These are phyloP conservation scores for Meyerozyma athensensis DNA, from an alignment of 1,139 yeast species.

Conservation along the genomic window DNA sequence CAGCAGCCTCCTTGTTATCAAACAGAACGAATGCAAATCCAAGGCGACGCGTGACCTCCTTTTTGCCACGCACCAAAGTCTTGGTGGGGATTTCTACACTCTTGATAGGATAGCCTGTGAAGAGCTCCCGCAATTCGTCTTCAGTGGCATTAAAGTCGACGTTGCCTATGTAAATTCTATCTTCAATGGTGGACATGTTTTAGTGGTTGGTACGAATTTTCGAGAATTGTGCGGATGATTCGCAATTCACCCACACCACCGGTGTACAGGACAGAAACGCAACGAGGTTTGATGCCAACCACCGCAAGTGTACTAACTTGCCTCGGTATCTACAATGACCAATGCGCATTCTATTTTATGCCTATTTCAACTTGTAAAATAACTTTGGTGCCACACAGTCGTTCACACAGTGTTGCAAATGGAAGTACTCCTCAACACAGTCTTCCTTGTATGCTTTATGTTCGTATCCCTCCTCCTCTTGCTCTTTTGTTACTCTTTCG, in stretches of 20 bases:
- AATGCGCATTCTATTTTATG: conserved; percentile 5
- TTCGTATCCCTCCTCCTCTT: conserved; percentile 78
- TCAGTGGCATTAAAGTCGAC: conserved; percentile 50
- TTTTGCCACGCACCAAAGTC: conserved; percentile 27
- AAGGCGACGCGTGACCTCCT: conserved; percentile 33
- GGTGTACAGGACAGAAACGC: too few relatives aligned
- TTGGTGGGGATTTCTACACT: conserved; percentile 39
- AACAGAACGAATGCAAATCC: conserved; percentile 57
- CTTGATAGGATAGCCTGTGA: conserved; percentile 14
- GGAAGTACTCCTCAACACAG: conserved; percentile 98
- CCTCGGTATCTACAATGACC: too few relatives aligned
- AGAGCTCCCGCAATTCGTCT: conserved; percentile 42
- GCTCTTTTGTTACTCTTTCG: conserved; percentile 86
- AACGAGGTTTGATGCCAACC: conserved; percentile 7
- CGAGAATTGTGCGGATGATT: too few relatives aligned
- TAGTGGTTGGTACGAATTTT: conserved; percentile 1
- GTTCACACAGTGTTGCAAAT: conserved; percentile 88
- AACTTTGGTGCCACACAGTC: conserved; percentile 91
- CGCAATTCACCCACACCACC: too few relatives aligned
- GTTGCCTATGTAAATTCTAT: conserved; percentile 42
- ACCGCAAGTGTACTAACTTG: too few relatives aligned
- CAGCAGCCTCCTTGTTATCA: conserved; percentile 40
- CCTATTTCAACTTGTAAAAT: conserved; percentile 78
- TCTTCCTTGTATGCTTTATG: conserved; percentile 86
- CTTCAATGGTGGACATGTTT: conserved; percentile 2